Evolutionary conservation across 192 early-diverging fungal genomes (phyloP).

Genomic region (Umbelopsis sp.): DNA sequence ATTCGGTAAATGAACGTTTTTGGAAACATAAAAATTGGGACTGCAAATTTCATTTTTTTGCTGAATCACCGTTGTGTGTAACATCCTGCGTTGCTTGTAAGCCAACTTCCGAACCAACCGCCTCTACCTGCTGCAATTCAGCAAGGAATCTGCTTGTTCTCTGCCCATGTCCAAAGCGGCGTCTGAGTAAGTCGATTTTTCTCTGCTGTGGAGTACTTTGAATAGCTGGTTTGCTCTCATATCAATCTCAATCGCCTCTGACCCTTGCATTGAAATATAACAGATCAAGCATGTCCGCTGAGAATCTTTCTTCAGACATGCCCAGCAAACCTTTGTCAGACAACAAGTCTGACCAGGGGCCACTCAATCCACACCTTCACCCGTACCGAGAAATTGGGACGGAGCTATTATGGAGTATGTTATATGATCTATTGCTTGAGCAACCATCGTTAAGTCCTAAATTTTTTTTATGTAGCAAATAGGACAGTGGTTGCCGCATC

Average conservation of each 20-base stretch:
- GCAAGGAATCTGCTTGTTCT: conserved; percentile 10
- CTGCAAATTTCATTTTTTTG: conserved; percentile 6
- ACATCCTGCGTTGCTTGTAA: neutral
- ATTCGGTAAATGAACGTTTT: conserved; percentile 6
- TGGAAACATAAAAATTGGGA: conserved; percentile 9
- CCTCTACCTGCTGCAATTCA: neutral
- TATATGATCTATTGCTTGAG: neutral
- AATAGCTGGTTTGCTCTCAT: no score
- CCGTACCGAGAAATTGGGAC: conserved; percentile 12
- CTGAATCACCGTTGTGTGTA: no score
- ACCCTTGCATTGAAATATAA: neutral
- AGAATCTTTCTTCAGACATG: neutral
- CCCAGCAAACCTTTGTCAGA: no score
- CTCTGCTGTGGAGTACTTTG: no score
- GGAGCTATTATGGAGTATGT: conserved; percentile 12
- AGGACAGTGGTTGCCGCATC: conserved; percentile 72
- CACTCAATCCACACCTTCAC: neutral
- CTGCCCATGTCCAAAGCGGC: neutral
- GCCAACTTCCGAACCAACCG: neutral
- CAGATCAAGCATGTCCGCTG: conserved; percentile 5
- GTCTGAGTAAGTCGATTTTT: neutral
- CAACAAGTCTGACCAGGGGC: neutral
- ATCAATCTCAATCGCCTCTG: neutral
- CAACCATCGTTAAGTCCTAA: neutral
- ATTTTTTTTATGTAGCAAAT: conserved; percentile 44